These are phyloP conservation scores for Urtica urens DNA, from an alignment of 306 rosid genomes.

Conservation along the genomic window DNA sequence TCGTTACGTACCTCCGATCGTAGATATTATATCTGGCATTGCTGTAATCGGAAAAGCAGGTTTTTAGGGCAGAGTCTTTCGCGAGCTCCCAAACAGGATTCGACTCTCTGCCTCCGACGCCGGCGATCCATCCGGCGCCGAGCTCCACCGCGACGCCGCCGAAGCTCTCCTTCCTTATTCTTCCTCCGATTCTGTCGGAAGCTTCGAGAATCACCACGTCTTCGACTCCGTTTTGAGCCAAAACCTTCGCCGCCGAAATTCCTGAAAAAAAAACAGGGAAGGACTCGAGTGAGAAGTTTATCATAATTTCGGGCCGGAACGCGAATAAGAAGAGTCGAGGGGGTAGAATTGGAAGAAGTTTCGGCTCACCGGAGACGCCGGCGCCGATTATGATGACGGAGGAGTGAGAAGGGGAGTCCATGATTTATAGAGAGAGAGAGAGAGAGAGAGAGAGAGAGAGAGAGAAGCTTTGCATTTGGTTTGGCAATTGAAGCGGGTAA, in stretches of 20 bases:
- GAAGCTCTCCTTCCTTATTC: constrained; percentile 67
- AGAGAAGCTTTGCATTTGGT: constrained; percentile 5
- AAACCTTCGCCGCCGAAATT: constrained; percentile 67
- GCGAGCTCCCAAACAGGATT: constrained; percentile 96
- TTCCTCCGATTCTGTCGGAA: constrained; percentile 85
- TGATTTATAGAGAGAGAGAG: constrained; percentile 11
- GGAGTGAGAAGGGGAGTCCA: constrained; percentile 65
- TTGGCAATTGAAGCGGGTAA: constrained; percentile 38
- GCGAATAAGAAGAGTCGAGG: no score
- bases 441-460: constrained; percentile 8
- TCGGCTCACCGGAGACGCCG: constrained; percentile 65
- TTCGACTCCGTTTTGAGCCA: constrained; percentile 59
- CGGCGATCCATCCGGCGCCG: constrained; percentile 99
- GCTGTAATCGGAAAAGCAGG: constrained; percentile 85
- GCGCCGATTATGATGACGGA: constrained; percentile 87
- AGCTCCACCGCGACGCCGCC: constrained; percentile 85
- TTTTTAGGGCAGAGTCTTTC: constrained; percentile 46
- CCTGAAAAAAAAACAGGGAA: constrained; percentile 25
- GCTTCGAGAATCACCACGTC: constrained; percentile 81
- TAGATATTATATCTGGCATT: constrained; percentile 86
- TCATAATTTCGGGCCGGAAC: not conserved
- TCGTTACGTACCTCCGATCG: constrained; percentile 50
- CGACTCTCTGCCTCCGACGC: constrained; percentile 68
- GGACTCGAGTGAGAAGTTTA: not conserved
- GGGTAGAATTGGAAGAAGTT: not conserved